Base-by-base conservation (phyloP, 1,284 basidiomycete genomes). In the Trichosporon asahii region DNA sequence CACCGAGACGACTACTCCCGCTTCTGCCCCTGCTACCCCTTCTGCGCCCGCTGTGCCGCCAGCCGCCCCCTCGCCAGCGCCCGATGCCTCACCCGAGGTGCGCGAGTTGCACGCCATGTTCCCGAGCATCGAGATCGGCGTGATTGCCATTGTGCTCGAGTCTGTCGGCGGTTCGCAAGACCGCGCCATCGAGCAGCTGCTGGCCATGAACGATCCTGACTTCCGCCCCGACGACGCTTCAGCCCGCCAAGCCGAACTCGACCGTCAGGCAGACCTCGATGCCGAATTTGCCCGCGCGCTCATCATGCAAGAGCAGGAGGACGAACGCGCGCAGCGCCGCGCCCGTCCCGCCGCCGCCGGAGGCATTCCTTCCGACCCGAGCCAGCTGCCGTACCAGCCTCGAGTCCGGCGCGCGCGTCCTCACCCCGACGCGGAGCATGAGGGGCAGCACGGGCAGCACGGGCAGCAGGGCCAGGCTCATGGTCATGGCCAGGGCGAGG, bases 171-270 rank as follows among this genome's bases (percentile, higher is more conserved):
- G 80, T 4, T 77, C 75, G 21, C 77, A 78, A 60, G 82, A 84
- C 69, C 72, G 81, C 21, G 80, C 82, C 5, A 82, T 84, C 35
- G 82, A 83, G 76, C 76, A 74, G 40, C 73, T 84, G 33, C 73
- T 84, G 21, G 76, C 76, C 53, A 82, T 84, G 80, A 82, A 80
- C n/a, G 82, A 84, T 68, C 77, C 77, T n/a, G 74, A 80, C 65
- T 83, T 82, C 71, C 79, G 76, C 70, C 78, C 80, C 2, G 80
- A 81, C 65, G 75, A 80, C 15, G 14, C 61, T 4, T 14, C 37
- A 18, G 35, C 61, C 29, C 49, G 67, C 6, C 37, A 65, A 18
- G 65, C 68, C 66, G 64, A 55, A 6, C 8, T 71, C 53, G 79
- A 80, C 68, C 70, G 79, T 76, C 82, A 84, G 74, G 73, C 81